A percentile compares a stretch with the other conserved stretches of the same genome.
phyloP scores from a whole-genome alignment of 129 eudicot genomes.

The Artemisia argyi region DNA sequence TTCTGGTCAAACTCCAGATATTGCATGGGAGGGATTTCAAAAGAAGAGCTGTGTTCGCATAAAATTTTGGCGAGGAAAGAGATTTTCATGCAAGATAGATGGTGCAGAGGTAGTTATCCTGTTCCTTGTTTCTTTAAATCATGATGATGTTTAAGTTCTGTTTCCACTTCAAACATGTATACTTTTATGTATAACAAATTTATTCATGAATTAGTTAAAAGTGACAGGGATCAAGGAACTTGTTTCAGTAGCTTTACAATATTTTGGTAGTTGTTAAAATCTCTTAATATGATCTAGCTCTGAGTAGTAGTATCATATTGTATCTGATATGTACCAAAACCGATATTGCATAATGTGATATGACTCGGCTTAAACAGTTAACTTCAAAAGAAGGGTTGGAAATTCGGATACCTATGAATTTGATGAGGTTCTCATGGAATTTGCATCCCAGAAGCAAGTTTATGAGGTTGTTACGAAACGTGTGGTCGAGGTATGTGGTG shows the following conservation, averaged over 20 bases:
- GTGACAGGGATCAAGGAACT: not conserved
- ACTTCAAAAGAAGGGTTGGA: too few species aligned
- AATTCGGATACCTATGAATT: constrained; percentile 73
- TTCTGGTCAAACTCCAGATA: constrained; percentile 92
- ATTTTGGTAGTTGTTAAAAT: not conserved
- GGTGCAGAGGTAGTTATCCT: constrained; percentile 82
- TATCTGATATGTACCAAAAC: not conserved
- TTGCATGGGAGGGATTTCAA: constrained; percentile 91
- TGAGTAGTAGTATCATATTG: not conserved
- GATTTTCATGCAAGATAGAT: constrained; percentile 85
- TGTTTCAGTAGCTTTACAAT: not conserved
- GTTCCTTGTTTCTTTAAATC: constrained; percentile 15
- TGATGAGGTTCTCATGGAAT: constrained; percentile 84
- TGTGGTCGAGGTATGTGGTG: constrained; percentile 78
- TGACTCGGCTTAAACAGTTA: too few species aligned
- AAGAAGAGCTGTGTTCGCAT: constrained; percentile 59
- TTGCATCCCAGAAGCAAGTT: constrained; percentile 85
- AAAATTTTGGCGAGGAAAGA: constrained; percentile 73
- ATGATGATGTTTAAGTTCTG: constrained; percentile 8
- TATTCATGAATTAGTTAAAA: not conserved
- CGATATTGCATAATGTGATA: too few species aligned
- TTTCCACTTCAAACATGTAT: not conserved
- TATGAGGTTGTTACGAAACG: constrained; percentile 92
- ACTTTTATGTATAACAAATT: not conserved
- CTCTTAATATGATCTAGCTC: not conserved